phyloP scores from a whole-genome alignment of 1,284 basidiomycete species.

The Volvariella volvacea region DNA sequence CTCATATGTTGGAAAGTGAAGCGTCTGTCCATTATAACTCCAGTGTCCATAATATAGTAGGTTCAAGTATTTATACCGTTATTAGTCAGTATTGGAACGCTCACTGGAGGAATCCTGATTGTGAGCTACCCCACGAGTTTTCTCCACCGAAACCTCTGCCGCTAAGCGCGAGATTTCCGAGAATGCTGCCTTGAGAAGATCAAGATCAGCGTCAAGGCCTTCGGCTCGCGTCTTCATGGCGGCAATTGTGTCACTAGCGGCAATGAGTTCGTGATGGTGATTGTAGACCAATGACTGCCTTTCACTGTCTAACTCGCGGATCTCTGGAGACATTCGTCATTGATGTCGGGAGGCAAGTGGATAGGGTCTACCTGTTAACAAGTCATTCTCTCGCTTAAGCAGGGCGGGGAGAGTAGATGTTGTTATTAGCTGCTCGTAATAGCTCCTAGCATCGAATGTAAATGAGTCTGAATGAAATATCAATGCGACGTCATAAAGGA shows the following conservation, averaged over 20 bases:
- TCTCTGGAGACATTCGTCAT: constrained; percentile 43
- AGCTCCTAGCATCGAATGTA: constrained; percentile 75
- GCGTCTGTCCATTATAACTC: too few species aligned
- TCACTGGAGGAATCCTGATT: too few species aligned
- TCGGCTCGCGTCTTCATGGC: constrained; percentile 86
- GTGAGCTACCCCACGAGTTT: neutral
- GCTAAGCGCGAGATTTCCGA: constrained; percentile 78
- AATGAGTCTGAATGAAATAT: constrained; percentile 50
- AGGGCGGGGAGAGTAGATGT: constrained; percentile 67
- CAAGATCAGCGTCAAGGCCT: constrained; percentile 75
- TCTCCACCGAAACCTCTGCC: constrained; percentile 56
- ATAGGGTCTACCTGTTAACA: constrained; percentile 48
- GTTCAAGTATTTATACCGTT: too few species aligned
- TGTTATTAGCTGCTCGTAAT: constrained; percentile 80
- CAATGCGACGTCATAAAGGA: constrained; percentile 2
- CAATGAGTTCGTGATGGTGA: constrained; percentile 90
- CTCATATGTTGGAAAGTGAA: too few species aligned
- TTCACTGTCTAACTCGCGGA: constrained; percentile 82
- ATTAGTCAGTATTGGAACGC: too few species aligned
- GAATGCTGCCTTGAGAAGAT: constrained; percentile 71
- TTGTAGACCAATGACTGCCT: constrained; percentile 90
- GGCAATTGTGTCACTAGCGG: constrained; percentile 86
- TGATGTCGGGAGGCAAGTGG: neutral
- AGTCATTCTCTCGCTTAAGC: constrained; percentile 72
- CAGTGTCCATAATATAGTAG: too few species aligned